Evolutionary conservation across 1,139 yeast species (phyloP), one percentile per base, ranked within the genome.

Genomic region (Suhomyces maxii): DNA sequence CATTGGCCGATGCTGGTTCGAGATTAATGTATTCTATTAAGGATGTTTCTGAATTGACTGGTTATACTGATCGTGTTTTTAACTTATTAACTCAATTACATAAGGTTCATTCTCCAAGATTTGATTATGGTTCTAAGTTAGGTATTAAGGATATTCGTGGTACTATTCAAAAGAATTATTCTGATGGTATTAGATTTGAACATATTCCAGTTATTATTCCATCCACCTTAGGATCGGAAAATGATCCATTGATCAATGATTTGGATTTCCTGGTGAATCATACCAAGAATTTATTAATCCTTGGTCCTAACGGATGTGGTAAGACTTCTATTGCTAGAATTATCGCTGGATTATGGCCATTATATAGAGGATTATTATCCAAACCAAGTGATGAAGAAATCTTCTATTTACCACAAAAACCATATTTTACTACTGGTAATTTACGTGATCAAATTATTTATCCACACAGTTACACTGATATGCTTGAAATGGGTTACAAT

Each of bases 1-100:
- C 95, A 6, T 77, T 91, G 61, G 97, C 97, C 1, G 98, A 91
- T 69, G 97, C 98, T 0, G 97, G 97, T 7, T 88, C 96, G n/a
- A 77, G 97, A 53, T 78, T 91, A 71, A 90, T 91, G 97, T 89
- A 89, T 64, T 89, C 97, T 2, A 87, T 90, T 55, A 90, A 91
- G 64, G 97, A 90, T 65, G 79, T 91, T n/a, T 87, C 95, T 11
- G 93, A 86, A 64, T 76, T 91, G 48, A 89, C 96, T 1, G 97
- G 97, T 9, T 87, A 88, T 62, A 89, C 97, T 1, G 93, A 89
- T 55, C 73, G 97, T 54, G 88, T 91, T 1, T 91, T 87, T 67
- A 80, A 82, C 30, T 71, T 91, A 47, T 71, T 91, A 52, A 77
- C 88, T 10, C 84, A 85, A 37, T 73, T 91, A 51, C 97, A 91